Evolutionary conservation across 1,139 yeast genomes (phyloP).

Genomic region (Pichia sp.): DNA sequence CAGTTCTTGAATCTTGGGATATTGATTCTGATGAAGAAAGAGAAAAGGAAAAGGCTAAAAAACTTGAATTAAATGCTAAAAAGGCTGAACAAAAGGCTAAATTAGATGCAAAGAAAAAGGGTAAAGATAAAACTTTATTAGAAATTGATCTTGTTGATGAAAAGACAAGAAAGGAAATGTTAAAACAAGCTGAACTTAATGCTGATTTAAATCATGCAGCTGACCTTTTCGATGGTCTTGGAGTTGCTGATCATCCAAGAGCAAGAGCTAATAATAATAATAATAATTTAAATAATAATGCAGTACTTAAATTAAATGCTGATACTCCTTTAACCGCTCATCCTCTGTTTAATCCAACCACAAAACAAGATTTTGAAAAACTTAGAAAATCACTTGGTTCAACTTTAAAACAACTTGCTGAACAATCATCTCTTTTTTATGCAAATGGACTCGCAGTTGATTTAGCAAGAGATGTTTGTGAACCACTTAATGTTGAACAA

Average conservation of each 20-base stretch:
- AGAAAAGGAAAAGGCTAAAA: constrained; percentile 35
- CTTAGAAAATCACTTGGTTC: constrained; percentile 74
- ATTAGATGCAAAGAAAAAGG: constrained; percentile 16
- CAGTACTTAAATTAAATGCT: constrained; percentile 39
- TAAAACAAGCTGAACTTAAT: constrained; percentile 71
- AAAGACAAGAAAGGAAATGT: constrained; percentile 61
- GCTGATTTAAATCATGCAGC: constrained; percentile 92
- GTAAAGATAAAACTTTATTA: constrained; percentile 30
- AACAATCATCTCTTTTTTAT: constrained; percentile 61
- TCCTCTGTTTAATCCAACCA: constrained; percentile 74
- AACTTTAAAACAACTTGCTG: constrained; percentile 57
- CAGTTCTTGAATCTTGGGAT: constrained; percentile 86
- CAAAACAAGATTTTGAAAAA: constrained; percentile 76
- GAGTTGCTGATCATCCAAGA: constrained; percentile 69
- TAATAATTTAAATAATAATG: constrained; percentile 18
- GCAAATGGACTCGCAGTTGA: constrained; percentile 75
- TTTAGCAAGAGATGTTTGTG: constrained; percentile 74
- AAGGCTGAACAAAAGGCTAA: constrained; percentile 22
- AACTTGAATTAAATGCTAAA: constrained; percentile 18
- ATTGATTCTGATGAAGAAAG: constrained; percentile 58
- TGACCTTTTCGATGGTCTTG: constrained; percentile 79
- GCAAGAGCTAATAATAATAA: constrained; percentile 43
- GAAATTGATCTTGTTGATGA: constrained; percentile 63
- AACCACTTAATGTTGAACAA: constrained; percentile 76
- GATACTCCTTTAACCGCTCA: constrained; percentile 68